Base-by-base conservation (phyloP, 495 filamentous ascomycete species). In the Podospora pseudopauciseta region DNA sequence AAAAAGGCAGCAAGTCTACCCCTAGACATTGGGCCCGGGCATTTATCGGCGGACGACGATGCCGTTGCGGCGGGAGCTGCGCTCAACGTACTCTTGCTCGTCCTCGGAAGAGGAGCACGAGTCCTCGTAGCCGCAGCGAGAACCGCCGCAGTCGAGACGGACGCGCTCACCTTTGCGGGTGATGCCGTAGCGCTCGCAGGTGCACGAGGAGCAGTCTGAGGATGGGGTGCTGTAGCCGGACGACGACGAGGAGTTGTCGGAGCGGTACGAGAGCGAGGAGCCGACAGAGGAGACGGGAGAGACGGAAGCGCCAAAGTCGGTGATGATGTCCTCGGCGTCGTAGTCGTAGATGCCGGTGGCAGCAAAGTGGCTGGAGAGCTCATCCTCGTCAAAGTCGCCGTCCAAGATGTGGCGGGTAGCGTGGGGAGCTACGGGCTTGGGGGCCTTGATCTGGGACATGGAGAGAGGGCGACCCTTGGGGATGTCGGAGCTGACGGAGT, bases 151-250 rank as follows among this genome's bases (percentile, higher is more conserved):
- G 86, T 97, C 93, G 69, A 97, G 87, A 86, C 93, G 95, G 86
- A 97, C 90, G 66, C 92, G 87, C 76, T 93, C 90, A 68, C 93
- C 93, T 81, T 88, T 88, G 80, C 93, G 91, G 67, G 93, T 97
- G 84, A 97, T 96, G 66, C 93, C 93, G 83, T 95, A 97, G 83
- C 93, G 92, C 73, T 97, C 91, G 80, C 93, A 97, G 68, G 87
- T 90, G 86, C 93, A 97, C 76, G 79, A 79, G 70, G 79, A 77
- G 78, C 78, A 82, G 76, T 81, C 80, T 13, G 82, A 83, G 66
- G 80, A 75, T 54, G 84, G 82, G 62, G 85, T 86, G 78, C 87
- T 86, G 77, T 88, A 88, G 76, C 91, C 91, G 72, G 86, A 90
- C 73, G 87, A 91, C 28, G 90, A 92, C 53, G 86, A 88, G 49